A percentile compares a stretch with the other conserved stretches of the same genome.
Evolutionary conservation across 352 stramenopile genomes (phyloP).

Genomic region (Phytophthora hibernalis): DNA sequence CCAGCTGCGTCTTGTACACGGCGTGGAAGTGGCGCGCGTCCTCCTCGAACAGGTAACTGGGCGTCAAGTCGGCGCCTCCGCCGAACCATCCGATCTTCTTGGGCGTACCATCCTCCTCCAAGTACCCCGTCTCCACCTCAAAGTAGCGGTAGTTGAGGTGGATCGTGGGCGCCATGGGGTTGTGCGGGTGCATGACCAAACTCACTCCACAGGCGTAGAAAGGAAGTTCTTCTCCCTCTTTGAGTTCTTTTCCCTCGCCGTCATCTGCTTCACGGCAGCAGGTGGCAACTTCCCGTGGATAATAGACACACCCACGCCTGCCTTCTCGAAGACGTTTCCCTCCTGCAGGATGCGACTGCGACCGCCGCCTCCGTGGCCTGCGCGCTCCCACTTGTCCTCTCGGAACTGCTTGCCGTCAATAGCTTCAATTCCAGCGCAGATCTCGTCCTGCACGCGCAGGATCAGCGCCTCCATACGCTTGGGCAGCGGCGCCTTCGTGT

Average conservation of each 20-base stretch:
- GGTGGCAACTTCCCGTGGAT: conserved; percentile 97
- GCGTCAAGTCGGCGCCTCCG: conserved; percentile 97
- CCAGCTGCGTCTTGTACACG: conserved; percentile 94
- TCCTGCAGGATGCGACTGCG: conserved; percentile 95
- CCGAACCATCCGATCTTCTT: conserved; percentile 95
- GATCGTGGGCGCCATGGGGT: conserved; percentile 95
- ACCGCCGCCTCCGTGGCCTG: conserved; percentile 94
- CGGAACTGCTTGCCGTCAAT: conserved; percentile 96
- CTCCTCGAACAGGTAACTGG: conserved; percentile 96
- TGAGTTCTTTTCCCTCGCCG: conserved; percentile 75
- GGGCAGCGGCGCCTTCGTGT: conserved; percentile 66
- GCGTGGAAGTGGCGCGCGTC: conserved; percentile 98
- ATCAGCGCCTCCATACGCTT: conserved; percentile 88
- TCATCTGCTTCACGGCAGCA: conserved; percentile 86
- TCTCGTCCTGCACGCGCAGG: conserved; percentile 85
- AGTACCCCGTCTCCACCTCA: conserved; percentile 90
- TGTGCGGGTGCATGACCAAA: conserved; percentile 97
- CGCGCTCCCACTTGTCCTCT: conserved; percentile 95
- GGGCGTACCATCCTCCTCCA: conserved; percentile 82
- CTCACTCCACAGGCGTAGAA: conserved; percentile 97
- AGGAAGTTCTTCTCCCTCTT: conserved; percentile 83
- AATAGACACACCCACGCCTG: conserved; percentile 97
- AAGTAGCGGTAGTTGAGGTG: conserved; percentile 99
- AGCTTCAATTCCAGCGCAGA: conserved; percentile 87
- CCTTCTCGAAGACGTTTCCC: conserved; percentile 98